Evolutionary conservation across 495 filamentous ascomycete species (phyloP).

Genomic region (Chaetomium cochliodes): DNA sequence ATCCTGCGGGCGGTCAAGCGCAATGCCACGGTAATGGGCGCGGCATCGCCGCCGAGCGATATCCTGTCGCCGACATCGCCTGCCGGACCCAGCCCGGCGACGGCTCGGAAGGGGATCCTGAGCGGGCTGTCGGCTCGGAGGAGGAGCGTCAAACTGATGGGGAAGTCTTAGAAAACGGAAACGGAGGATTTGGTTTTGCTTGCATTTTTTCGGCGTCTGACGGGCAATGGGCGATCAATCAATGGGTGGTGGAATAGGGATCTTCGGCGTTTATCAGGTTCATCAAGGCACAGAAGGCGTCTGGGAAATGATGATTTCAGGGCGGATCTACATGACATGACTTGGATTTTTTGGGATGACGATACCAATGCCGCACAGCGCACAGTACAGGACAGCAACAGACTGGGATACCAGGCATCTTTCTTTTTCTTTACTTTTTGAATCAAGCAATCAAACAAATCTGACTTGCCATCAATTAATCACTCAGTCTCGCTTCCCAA

Average conservation of each 20-base stretch:
- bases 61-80: constrained; percentile 31
- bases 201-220: constrained; percentile 4
- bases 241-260: constrained; percentile 4
- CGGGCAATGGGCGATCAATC: background rate
- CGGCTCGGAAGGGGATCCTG: constrained; percentile 35
- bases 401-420: constrained; percentile 2
- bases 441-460: background rate
- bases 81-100: constrained; percentile 9
- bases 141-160: constrained; percentile 40
- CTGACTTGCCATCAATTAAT: background rate
- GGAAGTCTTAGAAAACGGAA: constrained; percentile 18
- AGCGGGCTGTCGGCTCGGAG: constrained; percentile 44
- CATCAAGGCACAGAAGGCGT: constrained; percentile 2
- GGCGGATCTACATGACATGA: constrained; percentile 9
- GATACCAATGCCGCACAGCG: background rate
- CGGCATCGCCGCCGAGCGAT: constrained; percentile 25
- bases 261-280: constrained; percentile 12
- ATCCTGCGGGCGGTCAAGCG: constrained; percentile 39
- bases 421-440: background rate
- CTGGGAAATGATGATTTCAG: background rate
- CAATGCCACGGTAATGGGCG: constrained; percentile 35
- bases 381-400: background rate
- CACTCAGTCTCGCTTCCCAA: background rate
- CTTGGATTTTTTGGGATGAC: background rate
- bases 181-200: constrained; percentile 1